Percentiles rank a stretch among this genome's conserved stretches.
These are phyloP conservation scores for Artomyces pyxidatus DNA, from an alignment of 768 basidiomycete species.

Conservation along the genomic window DNA sequence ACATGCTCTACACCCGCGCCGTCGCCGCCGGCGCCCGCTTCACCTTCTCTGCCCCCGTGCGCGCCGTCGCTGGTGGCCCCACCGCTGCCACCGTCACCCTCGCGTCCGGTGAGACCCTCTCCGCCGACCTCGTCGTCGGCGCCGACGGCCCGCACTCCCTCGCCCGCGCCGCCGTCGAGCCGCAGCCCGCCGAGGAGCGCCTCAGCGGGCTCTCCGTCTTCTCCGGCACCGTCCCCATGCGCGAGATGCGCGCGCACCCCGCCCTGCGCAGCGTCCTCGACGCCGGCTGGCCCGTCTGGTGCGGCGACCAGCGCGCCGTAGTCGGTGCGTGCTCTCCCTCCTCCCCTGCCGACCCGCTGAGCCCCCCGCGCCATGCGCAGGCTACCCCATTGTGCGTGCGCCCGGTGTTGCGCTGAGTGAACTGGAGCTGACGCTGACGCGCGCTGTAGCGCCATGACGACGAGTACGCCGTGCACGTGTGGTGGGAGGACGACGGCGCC, in stretches of 20 bases:
- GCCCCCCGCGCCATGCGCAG: no score
- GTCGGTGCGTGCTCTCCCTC: not conserved
- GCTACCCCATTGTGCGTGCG: slow-evolving; percentile 9
- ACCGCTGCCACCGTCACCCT: slow-evolving; percentile 14
- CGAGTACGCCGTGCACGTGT: slow-evolving; percentile 7
- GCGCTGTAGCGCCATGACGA: slow-evolving; percentile 7
- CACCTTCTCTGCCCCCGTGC: slow-evolving; percentile 6
- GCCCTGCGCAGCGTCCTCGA: slow-evolving; percentile 9
- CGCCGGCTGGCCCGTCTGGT: slow-evolving; percentile 9
- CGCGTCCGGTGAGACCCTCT: slow-evolving; percentile 17
- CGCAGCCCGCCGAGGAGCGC: slow-evolving; percentile 7
- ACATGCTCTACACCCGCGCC: slow-evolving; percentile 9
- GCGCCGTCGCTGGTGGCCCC: slow-evolving; percentile 8
- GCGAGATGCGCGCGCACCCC: slow-evolving; percentile 7
- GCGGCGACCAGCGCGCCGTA: slow-evolving; percentile 2
- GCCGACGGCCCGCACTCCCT: slow-evolving; percentile 20
- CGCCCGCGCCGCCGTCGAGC: slow-evolving; percentile 16
- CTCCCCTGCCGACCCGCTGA: no score
- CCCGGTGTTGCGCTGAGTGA: not conserved
- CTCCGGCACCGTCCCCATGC: slow-evolving; percentile 7
- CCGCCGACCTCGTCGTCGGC: slow-evolving; percentile 21
- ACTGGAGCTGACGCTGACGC: not conserved
- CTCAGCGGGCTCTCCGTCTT: slow-evolving; percentile 20
- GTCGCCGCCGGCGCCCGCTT: slow-evolving; percentile 11
- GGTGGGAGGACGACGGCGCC: slow-evolving; percentile 7